A percentile compares a stretch with the other conserved stretches of the same genome.
Conservation (phyloP, 257 asterid species). For the Solanum habrochaites region DNA sequence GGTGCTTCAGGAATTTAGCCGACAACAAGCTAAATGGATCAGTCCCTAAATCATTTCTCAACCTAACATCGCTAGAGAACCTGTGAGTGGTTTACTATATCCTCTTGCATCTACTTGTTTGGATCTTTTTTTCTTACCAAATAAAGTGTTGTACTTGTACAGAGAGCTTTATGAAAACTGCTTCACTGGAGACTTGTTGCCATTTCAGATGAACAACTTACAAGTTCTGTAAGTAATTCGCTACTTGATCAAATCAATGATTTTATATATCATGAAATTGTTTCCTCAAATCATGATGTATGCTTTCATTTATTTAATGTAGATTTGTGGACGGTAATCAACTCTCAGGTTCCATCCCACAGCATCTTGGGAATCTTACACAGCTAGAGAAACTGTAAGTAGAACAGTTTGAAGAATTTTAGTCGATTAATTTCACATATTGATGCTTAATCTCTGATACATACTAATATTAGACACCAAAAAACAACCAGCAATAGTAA, state of each 20-base stretch:
- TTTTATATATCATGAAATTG: background rate
- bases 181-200: background rate
- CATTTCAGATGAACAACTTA: background rate
- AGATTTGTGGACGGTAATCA: background rate
- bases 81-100: background rate
- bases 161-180: background rate
- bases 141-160: background rate
- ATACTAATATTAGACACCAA: background rate
- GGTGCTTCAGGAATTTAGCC: background rate
- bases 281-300: background rate
- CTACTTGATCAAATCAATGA: background rate
- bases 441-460: background rate
- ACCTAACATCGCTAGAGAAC: rapidly evolving
- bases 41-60: background rate
- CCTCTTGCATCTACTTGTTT: background rate
- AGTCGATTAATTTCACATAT: background rate
- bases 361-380: background rate
- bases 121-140: background rate
- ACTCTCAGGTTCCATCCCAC: background rate
- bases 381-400: background rate
- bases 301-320: background rate
- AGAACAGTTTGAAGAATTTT: background rate
- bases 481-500: background rate
- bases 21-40: background rate
- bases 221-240: background rate